A percentile compares a stretch with the other conserved stretches of the same genome.
Evolutionary conservation across 306 rosid genomes (phyloP).

Genomic region (Argentina anserina): DNA sequence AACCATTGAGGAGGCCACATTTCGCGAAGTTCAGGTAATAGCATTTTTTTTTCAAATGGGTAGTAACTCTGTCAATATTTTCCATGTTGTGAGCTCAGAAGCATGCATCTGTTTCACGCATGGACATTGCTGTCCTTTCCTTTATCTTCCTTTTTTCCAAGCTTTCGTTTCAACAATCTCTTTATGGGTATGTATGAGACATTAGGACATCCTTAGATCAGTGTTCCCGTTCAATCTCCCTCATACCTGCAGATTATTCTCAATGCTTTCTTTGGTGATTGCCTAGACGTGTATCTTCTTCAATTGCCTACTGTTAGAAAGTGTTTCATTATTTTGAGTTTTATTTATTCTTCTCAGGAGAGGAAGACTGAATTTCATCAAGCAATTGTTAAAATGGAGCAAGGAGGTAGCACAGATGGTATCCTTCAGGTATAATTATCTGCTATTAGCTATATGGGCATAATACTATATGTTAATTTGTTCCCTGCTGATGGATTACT

Average conservation of each 20-base stretch:
- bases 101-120: neutral
- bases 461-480: conserved; percentile 1
- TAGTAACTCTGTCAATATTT: neutral
- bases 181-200: neutral
- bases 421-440: conserved; percentile 78
- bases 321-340: neutral
- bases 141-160: neutral
- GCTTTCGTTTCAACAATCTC: neutral
- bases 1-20: conserved; percentile 84
- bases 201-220: neutral
- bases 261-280: neutral
- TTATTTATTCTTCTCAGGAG: conserved; percentile 42
- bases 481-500: conserved; percentile 32
- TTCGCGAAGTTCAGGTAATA: conserved; percentile 85
- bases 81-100: neutral
- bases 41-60: conserved; percentile 12
- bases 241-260: neutral
- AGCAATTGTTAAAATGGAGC: conserved; percentile 84
- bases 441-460: conserved; percentile 10
- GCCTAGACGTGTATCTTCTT: neutral
- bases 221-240: neutral
- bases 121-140: neutral
- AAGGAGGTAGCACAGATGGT: conserved; percentile 97
- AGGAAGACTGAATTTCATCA: conserved; percentile 86
- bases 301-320: neutral